These are phyloP conservation scores for Beverwykella pulmonaria DNA, from an alignment of 495 filamentous ascomycete species.

Conservation along the genomic window DNA sequence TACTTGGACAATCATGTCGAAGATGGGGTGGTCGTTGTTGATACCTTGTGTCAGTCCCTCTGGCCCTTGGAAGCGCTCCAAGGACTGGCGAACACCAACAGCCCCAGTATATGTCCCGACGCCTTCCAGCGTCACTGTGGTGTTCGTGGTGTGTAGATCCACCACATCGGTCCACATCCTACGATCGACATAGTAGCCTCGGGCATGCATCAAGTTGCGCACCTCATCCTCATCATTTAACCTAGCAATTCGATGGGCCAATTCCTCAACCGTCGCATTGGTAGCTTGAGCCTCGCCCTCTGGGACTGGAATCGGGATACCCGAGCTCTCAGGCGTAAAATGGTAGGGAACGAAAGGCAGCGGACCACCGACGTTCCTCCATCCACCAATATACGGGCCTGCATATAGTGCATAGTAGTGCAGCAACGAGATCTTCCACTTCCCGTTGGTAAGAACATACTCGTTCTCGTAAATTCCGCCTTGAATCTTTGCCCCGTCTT, in stretches of 20 bases:
- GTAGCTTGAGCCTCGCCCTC: constrained; percentile 10
- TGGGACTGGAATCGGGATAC: constrained; percentile 13
- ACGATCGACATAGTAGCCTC: constrained; percentile 30
- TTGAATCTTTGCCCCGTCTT: constrained; percentile 15
- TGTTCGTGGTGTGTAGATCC: constrained; percentile 10
- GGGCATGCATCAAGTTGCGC: constrained; percentile 21
- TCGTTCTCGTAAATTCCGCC: constrained; percentile 33
- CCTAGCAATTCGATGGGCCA: constrained; percentile 10
- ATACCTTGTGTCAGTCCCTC: constrained; percentile 26
- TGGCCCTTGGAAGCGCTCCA: constrained; percentile 21
- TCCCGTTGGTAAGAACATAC: background rate
- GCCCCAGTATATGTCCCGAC: background rate
- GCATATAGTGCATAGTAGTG: constrained; percentile 23
- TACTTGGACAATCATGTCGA: constrained; percentile 23
- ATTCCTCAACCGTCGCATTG: constrained; percentile 6
- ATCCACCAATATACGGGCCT: constrained; percentile 25
- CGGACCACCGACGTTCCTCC: constrained; percentile 19
- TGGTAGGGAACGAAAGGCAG: constrained; percentile 26
- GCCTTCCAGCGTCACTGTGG: background rate
- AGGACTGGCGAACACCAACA: constrained; percentile 1
- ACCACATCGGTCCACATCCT: constrained; percentile 34
- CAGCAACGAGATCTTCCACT: constrained; percentile 23
- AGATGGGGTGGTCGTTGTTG: constrained; percentile 28
- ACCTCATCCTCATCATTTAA: constrained; percentile 32
- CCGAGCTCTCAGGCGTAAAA: constrained; percentile 12